Evolutionary conservation across 805 yeast species (phyloP).

Genomic region (Saccharomycopsis synnaedendra): DNA sequence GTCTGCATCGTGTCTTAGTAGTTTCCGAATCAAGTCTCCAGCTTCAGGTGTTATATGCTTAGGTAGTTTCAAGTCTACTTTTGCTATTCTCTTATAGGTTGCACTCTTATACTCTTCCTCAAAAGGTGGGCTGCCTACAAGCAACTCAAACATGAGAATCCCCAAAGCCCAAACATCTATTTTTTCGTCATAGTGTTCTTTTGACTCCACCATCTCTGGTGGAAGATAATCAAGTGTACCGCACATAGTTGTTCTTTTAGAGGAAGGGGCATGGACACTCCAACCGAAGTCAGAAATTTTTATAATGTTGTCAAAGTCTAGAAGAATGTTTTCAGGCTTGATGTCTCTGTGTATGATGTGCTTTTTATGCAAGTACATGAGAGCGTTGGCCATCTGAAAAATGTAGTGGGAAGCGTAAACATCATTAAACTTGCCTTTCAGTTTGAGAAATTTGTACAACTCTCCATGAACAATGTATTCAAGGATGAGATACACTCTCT

Average conservation of each 20-base stretch:
- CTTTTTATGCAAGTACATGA: constrained; percentile 65
- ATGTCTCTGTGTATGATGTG: constrained; percentile 85
- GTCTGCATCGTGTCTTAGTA: constrained; percentile 60
- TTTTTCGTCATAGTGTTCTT: constrained; percentile 53
- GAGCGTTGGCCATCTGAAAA: constrained; percentile 72
- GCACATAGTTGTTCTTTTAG: constrained; percentile 71
- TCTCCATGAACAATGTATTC: constrained; percentile 87
- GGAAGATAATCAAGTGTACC: constrained; percentile 93
- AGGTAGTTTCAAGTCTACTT: constrained; percentile 70
- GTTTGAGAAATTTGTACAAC: constrained; percentile 59
- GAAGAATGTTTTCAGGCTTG: constrained; percentile 84
- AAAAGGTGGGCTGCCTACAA: constrained; percentile 87
- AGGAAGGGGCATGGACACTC: constrained; percentile 64
- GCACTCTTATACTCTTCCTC: constrained; percentile 69
- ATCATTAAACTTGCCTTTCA: constrained; percentile 61
- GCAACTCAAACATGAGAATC: constrained; percentile 69
- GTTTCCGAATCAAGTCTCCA: constrained; percentile 51
- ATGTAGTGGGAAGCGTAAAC: constrained; percentile 67
- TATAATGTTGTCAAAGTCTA: constrained; percentile 64
- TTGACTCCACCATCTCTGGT: constrained; percentile 87
- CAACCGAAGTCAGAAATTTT: constrained; percentile 94
- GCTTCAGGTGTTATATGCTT: constrained; percentile 61
- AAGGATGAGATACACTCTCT: constrained; percentile 69
- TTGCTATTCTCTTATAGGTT: constrained; percentile 71
- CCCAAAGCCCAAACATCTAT: constrained; percentile 96